Evolutionary conservation across 176 grass and related monocot genomes (phyloP).

Genomic region (Lolium rigidum): DNA sequence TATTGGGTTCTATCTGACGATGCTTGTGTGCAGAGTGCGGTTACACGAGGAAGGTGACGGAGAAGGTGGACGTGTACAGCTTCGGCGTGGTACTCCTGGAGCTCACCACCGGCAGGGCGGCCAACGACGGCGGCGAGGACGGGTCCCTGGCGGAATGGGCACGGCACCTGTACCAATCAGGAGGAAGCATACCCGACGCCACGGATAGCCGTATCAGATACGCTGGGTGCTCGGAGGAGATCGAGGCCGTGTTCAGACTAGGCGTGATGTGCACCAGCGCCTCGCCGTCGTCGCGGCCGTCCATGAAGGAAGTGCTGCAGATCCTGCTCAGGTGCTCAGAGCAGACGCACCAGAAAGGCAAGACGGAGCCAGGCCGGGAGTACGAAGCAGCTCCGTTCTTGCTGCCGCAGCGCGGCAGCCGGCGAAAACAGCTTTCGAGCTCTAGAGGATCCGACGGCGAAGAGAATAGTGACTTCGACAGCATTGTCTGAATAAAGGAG

Average conservation of each 20-base stretch:
- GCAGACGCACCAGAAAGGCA: slow-evolving; percentile 38
- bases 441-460: slow-evolving; percentile 15
- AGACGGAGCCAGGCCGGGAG: slow-evolving; percentile 35
- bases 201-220: slow-evolving; percentile 56
- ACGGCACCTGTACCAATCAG: slow-evolving; percentile 47
- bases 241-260: slow-evolving; percentile 70
- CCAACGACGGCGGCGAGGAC: slow-evolving; percentile 67
- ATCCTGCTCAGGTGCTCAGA: slow-evolving; percentile 62
- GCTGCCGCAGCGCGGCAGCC: slow-evolving; percentile 42
- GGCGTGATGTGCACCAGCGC: slow-evolving; percentile 64
- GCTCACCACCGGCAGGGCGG: slow-evolving; percentile 69
- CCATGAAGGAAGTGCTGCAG: slow-evolving; percentile 78
- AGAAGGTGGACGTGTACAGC: slow-evolving; percentile 91
- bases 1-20: neutral
- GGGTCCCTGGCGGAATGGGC: slow-evolving; percentile 71
- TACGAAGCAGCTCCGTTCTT: slow-evolving; percentile 55
- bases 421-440: slow-evolving; percentile 42
- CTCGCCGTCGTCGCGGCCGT: slow-evolving; percentile 57
- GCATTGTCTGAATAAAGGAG: no score
- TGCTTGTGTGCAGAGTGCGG: slow-evolving; percentile 54
- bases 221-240: slow-evolving; percentile 46
- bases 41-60: slow-evolving; percentile 67
- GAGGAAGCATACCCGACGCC: slow-evolving; percentile 41
- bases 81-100: slow-evolving; percentile 92
- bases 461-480: slow-evolving; percentile 38